Conservation (phyloP, 208 protist species). For the Wallacemonas sp. region DNA sequence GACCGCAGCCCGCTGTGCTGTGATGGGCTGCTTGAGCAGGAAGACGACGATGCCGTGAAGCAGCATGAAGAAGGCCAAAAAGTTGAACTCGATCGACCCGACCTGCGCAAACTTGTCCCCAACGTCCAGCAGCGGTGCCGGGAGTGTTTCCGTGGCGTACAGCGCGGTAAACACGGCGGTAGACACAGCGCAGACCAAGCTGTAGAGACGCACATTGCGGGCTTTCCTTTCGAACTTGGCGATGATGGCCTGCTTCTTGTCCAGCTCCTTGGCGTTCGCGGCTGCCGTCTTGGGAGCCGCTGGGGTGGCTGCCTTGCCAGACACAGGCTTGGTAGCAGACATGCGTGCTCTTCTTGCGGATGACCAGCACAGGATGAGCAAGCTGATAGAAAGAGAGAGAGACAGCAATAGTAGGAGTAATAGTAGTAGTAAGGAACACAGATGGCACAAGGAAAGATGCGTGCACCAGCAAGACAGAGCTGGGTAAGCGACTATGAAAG, state of each 20-base stretch:
- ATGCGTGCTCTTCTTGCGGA: too few species aligned
- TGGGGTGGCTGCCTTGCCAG: not conserved
- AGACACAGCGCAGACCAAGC: conserved; percentile 11
- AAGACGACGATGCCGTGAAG: conserved; percentile 7
- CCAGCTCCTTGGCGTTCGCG: not conserved
- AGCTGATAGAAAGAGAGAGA: too few species aligned
- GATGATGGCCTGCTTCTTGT: not conserved
- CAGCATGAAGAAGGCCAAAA: conserved; percentile 16
- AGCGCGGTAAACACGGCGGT: conserved; percentile 18
- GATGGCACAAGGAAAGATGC: not conserved
- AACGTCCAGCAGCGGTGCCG: not conserved
- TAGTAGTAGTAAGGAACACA: not conserved
- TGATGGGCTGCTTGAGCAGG: conserved; percentile 19
- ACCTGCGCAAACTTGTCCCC: conserved; percentile 22
- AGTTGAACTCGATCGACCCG: conserved; percentile 24
- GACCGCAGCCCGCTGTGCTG: conserved; percentile 17
- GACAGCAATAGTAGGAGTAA: too few species aligned
- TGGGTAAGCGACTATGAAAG: too few species aligned
- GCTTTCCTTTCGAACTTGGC: not conserved
- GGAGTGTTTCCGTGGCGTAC: not conserved
- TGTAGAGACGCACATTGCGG: conserved; percentile 13
- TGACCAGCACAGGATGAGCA: too few species aligned
- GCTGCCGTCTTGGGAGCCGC: not conserved
- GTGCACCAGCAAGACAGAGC: not conserved
- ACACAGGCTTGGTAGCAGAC: not conserved